Conservation (phyloP, 2,329 filamentous ascomycete genomes). For the Trichoderma sp. region DNA sequence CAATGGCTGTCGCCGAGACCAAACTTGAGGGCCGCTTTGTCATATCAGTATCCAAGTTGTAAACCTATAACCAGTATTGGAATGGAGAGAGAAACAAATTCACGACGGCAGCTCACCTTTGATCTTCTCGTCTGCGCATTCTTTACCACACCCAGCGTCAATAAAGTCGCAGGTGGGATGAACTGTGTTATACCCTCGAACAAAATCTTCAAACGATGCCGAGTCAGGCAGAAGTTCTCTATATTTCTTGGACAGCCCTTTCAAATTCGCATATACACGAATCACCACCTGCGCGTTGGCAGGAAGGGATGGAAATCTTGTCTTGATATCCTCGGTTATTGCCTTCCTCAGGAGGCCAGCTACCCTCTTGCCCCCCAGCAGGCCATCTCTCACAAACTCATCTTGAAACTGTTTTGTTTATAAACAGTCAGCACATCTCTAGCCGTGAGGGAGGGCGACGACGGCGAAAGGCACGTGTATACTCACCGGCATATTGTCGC, state of each 20-base stretch:
- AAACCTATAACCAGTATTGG: neutral
- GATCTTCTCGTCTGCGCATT: constrained; percentile 42
- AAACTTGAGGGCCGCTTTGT: constrained; percentile 32
- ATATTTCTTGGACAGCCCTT: constrained; percentile 36
- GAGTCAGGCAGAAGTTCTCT: constrained; percentile 29
- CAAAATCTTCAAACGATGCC: constrained; percentile 33
- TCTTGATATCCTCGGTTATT: constrained; percentile 22
- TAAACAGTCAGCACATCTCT: neutral
- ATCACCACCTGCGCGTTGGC: constrained; percentile 30
- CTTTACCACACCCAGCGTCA: constrained; percentile 42
- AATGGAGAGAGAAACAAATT: neutral
- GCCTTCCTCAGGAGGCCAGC: constrained; percentile 28
- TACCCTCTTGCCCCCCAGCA: constrained; percentile 32
- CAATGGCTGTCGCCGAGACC: constrained; percentile 39
- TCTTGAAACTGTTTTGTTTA: constrained; percentile 32
- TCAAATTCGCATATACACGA: constrained; percentile 39
- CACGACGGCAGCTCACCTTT: constrained; percentile 31
- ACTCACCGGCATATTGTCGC: constrained; percentile 38
- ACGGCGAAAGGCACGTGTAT: neutral
- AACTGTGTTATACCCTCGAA: constrained; percentile 42
- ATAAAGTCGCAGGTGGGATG: constrained; percentile 38
- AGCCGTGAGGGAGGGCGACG: neutral
- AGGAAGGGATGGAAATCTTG: constrained; percentile 9
- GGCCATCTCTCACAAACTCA: constrained; percentile 30
- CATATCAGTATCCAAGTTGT: neutral